phyloP scores from a whole-genome alignment of 2,329 filamentous ascomycete genomes.

The Penicillium sp. region DNA sequence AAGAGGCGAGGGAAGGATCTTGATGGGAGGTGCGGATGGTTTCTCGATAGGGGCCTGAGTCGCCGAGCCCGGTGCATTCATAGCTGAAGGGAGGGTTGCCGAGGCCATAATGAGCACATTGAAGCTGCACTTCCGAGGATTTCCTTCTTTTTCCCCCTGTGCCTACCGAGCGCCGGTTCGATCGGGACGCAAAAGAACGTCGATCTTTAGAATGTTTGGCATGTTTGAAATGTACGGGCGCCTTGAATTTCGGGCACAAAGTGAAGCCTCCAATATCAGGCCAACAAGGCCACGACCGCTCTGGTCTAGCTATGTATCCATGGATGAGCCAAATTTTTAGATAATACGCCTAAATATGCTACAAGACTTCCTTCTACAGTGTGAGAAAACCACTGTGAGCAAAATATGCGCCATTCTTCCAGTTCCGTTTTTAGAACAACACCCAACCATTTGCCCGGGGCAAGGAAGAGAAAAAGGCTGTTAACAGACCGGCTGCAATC shows the following conservation, averaged over 20 bases:
- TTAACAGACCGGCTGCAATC: constrained; percentile 13
- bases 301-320: too few relatives aligned
- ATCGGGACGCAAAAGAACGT: constrained; percentile 6
- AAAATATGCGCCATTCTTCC: background rate
- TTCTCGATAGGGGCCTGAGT: constrained; percentile 21
- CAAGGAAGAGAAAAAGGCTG: constrained; percentile 1
- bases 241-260: background rate
- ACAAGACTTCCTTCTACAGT: background rate
- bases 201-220: constrained; percentile 8
- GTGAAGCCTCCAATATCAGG: background rate
- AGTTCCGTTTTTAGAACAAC: background rate
- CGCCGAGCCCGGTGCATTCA: constrained; percentile 3
- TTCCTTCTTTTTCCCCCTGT: background rate
- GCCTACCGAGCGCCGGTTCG: constrained; percentile 13
- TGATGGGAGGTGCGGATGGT: constrained; percentile 39
- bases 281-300: background rate
- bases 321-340: too few relatives aligned
- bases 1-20: constrained; percentile 45
- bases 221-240: constrained; percentile 1
- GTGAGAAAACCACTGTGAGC: background rate
- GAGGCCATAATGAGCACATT: constrained; percentile 18
- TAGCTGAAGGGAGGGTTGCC: constrained; percentile 5
- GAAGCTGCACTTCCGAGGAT: constrained; percentile 1
- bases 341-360: too few relatives aligned
- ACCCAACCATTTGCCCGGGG: background rate